These are phyloP conservation scores for Nematodospora anomalae DNA, from an alignment of 1,139 yeast species.

Conservation along the genomic window DNA sequence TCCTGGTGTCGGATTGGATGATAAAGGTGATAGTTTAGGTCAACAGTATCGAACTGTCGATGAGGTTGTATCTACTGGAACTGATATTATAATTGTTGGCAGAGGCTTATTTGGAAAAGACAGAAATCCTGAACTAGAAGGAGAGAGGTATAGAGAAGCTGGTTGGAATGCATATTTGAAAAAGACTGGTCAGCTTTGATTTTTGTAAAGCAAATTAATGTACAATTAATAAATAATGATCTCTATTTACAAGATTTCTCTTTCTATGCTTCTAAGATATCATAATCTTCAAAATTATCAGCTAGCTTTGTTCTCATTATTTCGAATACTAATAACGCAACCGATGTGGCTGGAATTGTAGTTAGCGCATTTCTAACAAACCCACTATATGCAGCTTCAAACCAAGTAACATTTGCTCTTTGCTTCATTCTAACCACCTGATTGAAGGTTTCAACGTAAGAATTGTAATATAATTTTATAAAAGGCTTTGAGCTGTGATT, in stretches of 20 bases:
- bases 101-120: conserved; percentile 96
- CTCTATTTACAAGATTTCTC: conserved; percentile 4
- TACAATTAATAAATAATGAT: conserved; percentile 6
- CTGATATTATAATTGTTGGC: conserved; percentile 95
- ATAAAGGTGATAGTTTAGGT: conserved; percentile 94
- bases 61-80: conserved; percentile 77
- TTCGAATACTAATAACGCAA: conserved; percentile 83
- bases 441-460: conserved; percentile 70
- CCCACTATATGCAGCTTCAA: conserved; percentile 74
- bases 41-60: conserved; percentile 95
- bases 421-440: conserved; percentile 56
- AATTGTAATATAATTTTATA: conserved; percentile 57
- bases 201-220: conserved; percentile 1
- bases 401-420: conserved; percentile 58
- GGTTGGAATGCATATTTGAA: conserved; percentile 88
- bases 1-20: conserved; percentile 98
- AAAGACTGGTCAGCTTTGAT: conserved; percentile 26
- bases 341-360: conserved; percentile 83
- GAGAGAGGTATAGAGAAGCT: conserved; percentile 84
- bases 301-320: conserved; percentile 61
- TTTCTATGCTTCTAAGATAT: conserved; percentile 15
- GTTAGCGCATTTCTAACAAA: conserved; percentile 70
- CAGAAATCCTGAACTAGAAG: conserved; percentile 85
- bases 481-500: conserved; percentile 33
- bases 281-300: conserved; percentile 29